Base-by-base conservation (phyloP, 305 asterid genomes). In the Striga hermonthica region DNA sequence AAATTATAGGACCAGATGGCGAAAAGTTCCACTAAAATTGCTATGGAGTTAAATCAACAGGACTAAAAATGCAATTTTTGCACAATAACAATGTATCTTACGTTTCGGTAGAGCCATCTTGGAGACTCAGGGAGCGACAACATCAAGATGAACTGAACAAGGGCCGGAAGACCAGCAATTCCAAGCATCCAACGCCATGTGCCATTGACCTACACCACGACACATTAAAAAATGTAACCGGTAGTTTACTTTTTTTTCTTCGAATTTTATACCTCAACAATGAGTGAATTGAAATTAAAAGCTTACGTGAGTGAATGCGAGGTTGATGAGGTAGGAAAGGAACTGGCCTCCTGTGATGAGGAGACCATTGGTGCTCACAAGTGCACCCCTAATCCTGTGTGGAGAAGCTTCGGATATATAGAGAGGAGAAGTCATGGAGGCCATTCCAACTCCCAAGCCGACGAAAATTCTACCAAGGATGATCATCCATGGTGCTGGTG, bases 131-230 rank as follows among this genome's bases (percentile, higher is more conserved):
- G 95, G 66, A 87, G 90, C 0, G 81, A 73, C 44, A 80, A 22
- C 95, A 85, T 87, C 64, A 87, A 64, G 57, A 82, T 1, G 40
- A 87, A 75, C 67, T 87, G 95, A 71, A 87, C 36, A 14, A 79
- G 3, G 13, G 95, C 90, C 0, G 95, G 95, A 65, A 82, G 48
- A 59, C 87, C 82, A 40, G 90, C 90, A 39, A 83, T 64, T 0
- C 93, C 95, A 40, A 87, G 83, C 95, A 87, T 87, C 95, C 92
- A 87, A 52, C 95, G 88, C 95, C 95, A 87, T 9, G 88, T 85
- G 60, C 92, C 88, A 0, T 22, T 14, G 12, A 72, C 82, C 91
- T 84, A 76, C 43, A 56, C 37, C 13, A n/a, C 3, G 3, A 48
- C 68, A 47, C 37, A 43, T 41, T 53, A 43, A 43, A 34, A 10